Evolutionary conservation across 352 stramenopile genomes (phyloP), one percentile per base, ranked within the genome.

Genomic region (Nothophytophthora sp.): DNA sequence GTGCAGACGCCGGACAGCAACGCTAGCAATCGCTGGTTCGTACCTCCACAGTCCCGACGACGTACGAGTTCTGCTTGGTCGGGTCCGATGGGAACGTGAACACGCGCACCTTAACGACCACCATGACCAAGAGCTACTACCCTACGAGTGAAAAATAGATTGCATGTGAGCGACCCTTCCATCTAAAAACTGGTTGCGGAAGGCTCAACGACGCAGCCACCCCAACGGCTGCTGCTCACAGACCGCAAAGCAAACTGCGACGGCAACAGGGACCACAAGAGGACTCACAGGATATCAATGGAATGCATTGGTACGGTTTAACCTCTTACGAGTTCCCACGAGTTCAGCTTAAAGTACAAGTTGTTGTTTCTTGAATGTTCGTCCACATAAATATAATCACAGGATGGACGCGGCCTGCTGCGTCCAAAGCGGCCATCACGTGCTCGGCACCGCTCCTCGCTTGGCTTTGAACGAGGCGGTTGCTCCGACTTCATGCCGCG

Each of bases 71-170:
- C 55, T 92, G 77, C 56, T 70, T 62, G 42, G 60, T 71, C 16
- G 76, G 76, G 44, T 83, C 71, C 2, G 81, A 88, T 5, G 73
- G 65, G 60, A 90, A 89, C 30, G 77, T 88, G 65, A 92, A 89
- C 50, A 90, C 81, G 36, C 76, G 75, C 15, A 92, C 61, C 54
- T 92, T 92, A 23, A 92, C 60, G n/a, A 57, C 63, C 32, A 77
- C 62, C 55, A 84, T 75, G 34, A 3, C 16, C 5, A 9, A n/a
- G n/a, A n/a, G n/a, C n/a, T n/a, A n/a, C n/a, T n/a, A n/a, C n/a
- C n/a, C n/a, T n/a, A n/a, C n/a, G n/a, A n/a, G n/a, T n/a, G n/a
- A n/a, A n/a, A n/a, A n/a, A n/a, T n/a, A n/a, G n/a, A n/a, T n/a
- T n/a, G n/a, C n/a, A n/a, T n/a, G n/a, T n/a, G n/a, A n/a, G n/a